phyloP scores from a whole-genome alignment of 2,329 filamentous ascomycete species.

The Endocalyx cinctus region DNA sequence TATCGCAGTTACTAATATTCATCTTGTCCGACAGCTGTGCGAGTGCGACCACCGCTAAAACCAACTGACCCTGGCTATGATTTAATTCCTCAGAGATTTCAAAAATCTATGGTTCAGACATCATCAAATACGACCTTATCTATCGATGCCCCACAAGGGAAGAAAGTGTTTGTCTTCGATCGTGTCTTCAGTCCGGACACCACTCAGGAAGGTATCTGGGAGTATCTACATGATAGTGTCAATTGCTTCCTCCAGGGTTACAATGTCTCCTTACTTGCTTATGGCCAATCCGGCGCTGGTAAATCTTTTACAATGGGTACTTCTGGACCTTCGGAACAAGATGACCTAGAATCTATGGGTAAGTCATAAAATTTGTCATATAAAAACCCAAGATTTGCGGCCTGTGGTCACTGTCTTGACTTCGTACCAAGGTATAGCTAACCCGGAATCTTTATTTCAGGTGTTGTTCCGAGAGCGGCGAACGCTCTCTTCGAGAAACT shows the following conservation, averaged over 20 bases:
- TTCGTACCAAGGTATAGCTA: too few relatives aligned
- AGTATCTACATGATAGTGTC: conserved; percentile 88
- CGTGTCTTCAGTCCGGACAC: conserved; percentile 83
- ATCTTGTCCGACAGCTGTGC: conserved; percentile 63
- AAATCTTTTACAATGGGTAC: conserved; percentile 99
- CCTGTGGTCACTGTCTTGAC: too few relatives aligned
- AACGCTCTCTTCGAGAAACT: conserved; percentile 83
- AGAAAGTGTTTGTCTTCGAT: conserved; percentile 95
- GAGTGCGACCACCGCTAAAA: conserved; percentile 81
- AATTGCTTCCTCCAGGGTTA: conserved; percentile 90
- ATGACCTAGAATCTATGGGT: conserved; percentile 71
- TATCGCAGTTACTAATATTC: background rate
- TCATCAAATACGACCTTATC: conserved; percentile 78
- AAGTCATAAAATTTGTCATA: too few relatives aligned
- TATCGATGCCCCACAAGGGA: conserved; percentile 87
- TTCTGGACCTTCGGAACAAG: conserved; percentile 75
- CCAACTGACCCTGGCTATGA: conserved; percentile 87
- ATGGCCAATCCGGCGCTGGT: conserved; percentile 94
- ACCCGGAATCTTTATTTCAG: conserved; percentile 44
- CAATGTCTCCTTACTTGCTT: conserved; percentile 95
- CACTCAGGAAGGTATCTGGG: conserved; percentile 85
- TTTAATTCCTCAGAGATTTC: conserved; percentile 91
- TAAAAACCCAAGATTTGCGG: too few relatives aligned
- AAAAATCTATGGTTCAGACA: conserved; percentile 86
- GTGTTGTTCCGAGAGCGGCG: conserved; percentile 92